Evolutionary conservation across 1,139 yeast species (phyloP).

Genomic region (Suhomyces chickasaworum): DNA sequence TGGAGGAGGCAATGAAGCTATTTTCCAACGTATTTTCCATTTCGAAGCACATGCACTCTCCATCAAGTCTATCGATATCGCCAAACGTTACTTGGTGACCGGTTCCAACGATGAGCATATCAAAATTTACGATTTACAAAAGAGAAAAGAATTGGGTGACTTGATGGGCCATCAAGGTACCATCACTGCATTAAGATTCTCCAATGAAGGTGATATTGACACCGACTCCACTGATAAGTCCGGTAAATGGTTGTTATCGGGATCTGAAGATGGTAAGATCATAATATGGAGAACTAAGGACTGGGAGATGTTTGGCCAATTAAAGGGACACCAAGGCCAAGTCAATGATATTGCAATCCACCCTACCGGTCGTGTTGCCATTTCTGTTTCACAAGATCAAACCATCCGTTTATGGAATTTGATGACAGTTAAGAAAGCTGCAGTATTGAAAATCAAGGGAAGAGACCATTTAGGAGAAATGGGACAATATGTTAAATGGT

Average conservation of each 20-base stretch:
- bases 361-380: slow-evolving; percentile 89
- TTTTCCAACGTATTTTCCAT: slow-evolving; percentile 92
- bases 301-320: slow-evolving; percentile 89
- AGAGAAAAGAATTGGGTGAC: slow-evolving; percentile 91
- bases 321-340: slow-evolving; percentile 81
- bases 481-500: slow-evolving; percentile 71
- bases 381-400: slow-evolving; percentile 83
- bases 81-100: slow-evolving; percentile 83
- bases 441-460: slow-evolving; percentile 72
- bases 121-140: slow-evolving; percentile 89
- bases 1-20: slow-evolving; percentile 43
- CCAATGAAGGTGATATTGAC: slow-evolving; percentile 42
- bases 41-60: slow-evolving; percentile 93
- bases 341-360: slow-evolving; percentile 87
- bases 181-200: slow-evolving; percentile 73
- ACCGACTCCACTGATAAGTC: slow-evolving; percentile 34
- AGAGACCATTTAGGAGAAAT: slow-evolving; percentile 63
- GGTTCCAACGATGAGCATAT: slow-evolving; percentile 98
- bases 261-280: slow-evolving; percentile 88
- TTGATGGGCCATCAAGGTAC: slow-evolving; percentile 89
- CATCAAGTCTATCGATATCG: slow-evolving; percentile 79
- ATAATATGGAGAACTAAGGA: slow-evolving; percentile 95
- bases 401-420: slow-evolving; percentile 90
- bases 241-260: slow-evolving; percentile 88
- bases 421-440: slow-evolving; percentile 97